Percentiles rank a stretch among this genome's conserved stretches.
Evolutionary conservation across 352 stramenopile species (phyloP).

Genomic region (Pilasporangium apinafurcum): DNA sequence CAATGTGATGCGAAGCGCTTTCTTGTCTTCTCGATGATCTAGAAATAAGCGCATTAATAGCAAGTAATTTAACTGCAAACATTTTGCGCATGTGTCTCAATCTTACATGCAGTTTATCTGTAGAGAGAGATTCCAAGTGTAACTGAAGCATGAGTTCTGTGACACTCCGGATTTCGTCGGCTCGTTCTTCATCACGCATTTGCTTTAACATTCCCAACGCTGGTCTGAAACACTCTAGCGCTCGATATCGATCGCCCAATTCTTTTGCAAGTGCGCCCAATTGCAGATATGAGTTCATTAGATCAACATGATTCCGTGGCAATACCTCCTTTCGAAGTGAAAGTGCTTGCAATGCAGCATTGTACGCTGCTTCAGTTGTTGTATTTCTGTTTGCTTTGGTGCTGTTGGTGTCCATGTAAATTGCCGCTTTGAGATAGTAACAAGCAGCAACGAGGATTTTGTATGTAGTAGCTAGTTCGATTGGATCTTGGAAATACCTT

Average conservation of each 20-base stretch:
- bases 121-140: conserved; percentile 21
- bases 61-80: conserved; percentile 4
- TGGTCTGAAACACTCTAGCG: conserved; percentile 41
- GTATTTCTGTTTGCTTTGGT: conserved; percentile 8
- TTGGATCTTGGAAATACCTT: conserved; percentile 17
- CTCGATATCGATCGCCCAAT: conserved; percentile 45
- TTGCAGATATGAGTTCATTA: conserved; percentile 38
- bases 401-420: conserved; percentile 4
- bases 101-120: conserved; percentile 28
- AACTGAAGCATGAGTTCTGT: conserved; percentile 33
- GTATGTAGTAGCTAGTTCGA: conserved; percentile 1
- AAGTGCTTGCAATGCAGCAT: conserved; percentile 24
- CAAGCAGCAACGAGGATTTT: conserved; percentile 24
- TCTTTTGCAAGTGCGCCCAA: conserved; percentile 28
- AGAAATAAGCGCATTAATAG: neutral
- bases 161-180: conserved; percentile 25
- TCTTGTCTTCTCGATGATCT: conserved; percentile 36
- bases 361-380: conserved; percentile 33
- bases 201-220: conserved; percentile 26
- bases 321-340: conserved; percentile 27
- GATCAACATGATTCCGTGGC: conserved; percentile 11
- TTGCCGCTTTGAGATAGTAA: conserved; percentile 26
- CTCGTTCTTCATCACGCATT: conserved; percentile 8
- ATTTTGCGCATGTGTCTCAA: too few species aligned
- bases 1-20: conserved; percentile 19